Base-by-base conservation (phyloP, 176 grass and related monocot genomes). In the Thinopyrum elongatum region DNA sequence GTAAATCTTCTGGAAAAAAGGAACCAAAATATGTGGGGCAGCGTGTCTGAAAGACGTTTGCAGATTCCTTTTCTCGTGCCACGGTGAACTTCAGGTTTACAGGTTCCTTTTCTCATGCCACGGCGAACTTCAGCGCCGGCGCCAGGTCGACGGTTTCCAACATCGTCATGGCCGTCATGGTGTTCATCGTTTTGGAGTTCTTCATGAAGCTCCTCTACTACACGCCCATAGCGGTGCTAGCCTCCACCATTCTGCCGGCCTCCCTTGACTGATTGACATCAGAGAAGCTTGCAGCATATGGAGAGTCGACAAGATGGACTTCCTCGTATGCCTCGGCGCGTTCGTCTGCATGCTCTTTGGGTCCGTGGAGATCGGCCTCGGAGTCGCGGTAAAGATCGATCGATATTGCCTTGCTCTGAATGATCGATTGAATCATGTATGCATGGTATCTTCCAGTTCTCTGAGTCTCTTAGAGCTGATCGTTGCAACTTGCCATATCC, bases 291-390 rank as follows among this genome's bases (percentile, higher is more conserved):
- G 25, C 81, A 95, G 30, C 38, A 94, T 98, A 76, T 98, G 93
- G 88, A 93, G 91, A 55, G 64, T 98, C 2, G 96, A 98, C 75
- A 98, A 98, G 81, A 98, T 94, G 91, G 96, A 98, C 83, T 98
- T 95, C 69, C 51, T 98, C 12, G n/a, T n/a, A n/a, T n/a, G 96
- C 62, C 23, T 92, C 4, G 90, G 96, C 68, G 88, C 96, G 7
- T 98, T 98, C 41, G 7, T 90, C 39, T 91, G 96, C n/a, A 91
- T 98, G 30, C 87, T 98, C 38, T 98, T 98, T 80, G 90, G 93
- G 36, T 98, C 96, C 0, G 90, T 98, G 66, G 93, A 98, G 61
- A 94, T 98, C 8, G 95, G 95, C 3, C 95, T 98, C 41, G 85
- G 81, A 55, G 83, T 90, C 27, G 91, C 95, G 16, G 95, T 98